Conservation (phyloP, 345 rosid genomes). For the Acer negundo region DNA sequence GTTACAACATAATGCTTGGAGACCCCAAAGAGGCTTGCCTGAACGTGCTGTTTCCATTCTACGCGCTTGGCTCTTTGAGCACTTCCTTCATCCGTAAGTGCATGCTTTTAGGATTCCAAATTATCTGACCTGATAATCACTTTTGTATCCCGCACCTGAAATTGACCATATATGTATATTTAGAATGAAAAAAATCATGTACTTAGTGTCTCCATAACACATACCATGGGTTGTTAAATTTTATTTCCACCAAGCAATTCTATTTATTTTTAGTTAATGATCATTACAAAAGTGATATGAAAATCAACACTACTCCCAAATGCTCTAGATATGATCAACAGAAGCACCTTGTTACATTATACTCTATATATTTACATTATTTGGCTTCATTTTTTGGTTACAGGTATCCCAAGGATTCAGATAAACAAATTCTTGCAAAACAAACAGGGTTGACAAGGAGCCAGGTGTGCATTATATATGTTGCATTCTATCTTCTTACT, state of each 20-base stretch:
- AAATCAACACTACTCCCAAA: too few species aligned
- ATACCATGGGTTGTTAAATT: too few species aligned
- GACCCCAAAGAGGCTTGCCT: constrained; percentile 85
- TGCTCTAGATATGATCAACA: too few species aligned
- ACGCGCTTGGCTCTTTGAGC: constrained; percentile 87
- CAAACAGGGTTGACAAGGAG: constrained; percentile 82
- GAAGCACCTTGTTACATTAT: not conserved
- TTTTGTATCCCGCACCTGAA: too few species aligned
- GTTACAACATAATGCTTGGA: constrained; percentile 66
- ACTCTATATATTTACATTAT: not conserved
- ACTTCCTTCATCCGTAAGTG: constrained; percentile 86
- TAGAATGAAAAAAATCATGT: too few species aligned
- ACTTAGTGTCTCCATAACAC: too few species aligned
- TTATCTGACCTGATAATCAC: too few species aligned
- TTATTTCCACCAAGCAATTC: too few species aligned
- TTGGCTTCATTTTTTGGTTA: not conserved
- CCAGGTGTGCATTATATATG: constrained; percentile 43
- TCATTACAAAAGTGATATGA: too few species aligned
- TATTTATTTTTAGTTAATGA: too few species aligned
- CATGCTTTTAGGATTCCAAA: not conserved
- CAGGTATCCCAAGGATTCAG: constrained; percentile 85
- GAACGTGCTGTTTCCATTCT: constrained; percentile 74
- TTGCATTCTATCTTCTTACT: not conserved
- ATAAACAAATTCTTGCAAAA: constrained; percentile 77
- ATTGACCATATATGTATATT: too few species aligned